Evolutionary conservation across 768 basidiomycete genomes (phyloP).

Genomic region (Leucosporidium scottii): DNA sequence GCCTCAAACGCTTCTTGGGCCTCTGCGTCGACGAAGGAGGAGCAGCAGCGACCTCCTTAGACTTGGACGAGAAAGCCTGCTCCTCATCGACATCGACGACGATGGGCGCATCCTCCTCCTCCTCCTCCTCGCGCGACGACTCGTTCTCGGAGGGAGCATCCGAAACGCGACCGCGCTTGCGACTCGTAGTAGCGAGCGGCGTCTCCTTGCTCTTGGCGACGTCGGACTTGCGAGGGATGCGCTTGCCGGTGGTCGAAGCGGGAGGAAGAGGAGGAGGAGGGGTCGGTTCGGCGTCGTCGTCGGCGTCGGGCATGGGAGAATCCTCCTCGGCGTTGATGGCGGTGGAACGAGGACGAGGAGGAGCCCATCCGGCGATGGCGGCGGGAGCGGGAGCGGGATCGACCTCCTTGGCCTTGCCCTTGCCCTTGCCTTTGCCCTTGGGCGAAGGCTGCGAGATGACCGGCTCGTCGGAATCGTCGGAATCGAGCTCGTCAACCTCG

Average conservation of each 20-base stretch:
- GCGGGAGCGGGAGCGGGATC: too few species aligned
- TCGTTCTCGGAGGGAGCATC: not conserved
- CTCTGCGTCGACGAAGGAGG: not conserved
- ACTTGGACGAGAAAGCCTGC: too few species aligned
- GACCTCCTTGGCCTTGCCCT: too few species aligned
- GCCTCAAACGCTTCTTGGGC: slow-evolving; percentile 41
- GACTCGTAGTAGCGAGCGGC: not conserved
- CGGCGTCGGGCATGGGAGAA: not conserved
- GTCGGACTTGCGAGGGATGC: not conserved
- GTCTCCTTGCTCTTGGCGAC: not conserved
- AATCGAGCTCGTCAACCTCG: too few species aligned
- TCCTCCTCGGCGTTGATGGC: not conserved
- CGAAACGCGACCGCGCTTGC: not conserved
- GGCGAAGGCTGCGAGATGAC: too few species aligned
- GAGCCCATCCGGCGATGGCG: too few species aligned
- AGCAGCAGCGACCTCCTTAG: not conserved
- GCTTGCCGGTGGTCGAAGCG: not conserved
- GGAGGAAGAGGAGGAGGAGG: too few species aligned
- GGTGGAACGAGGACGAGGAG: too few species aligned
- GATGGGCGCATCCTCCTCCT: too few species aligned
- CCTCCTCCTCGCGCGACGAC: too few species aligned
- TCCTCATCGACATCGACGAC: not conserved
- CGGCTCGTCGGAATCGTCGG: too few species aligned
- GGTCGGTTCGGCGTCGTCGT: not conserved
- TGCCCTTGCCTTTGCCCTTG: too few species aligned